These are phyloP conservation scores for Paraleonurus japonicus DNA, from an alignment of 257 asterid genomes.

Conservation along the genomic window DNA sequence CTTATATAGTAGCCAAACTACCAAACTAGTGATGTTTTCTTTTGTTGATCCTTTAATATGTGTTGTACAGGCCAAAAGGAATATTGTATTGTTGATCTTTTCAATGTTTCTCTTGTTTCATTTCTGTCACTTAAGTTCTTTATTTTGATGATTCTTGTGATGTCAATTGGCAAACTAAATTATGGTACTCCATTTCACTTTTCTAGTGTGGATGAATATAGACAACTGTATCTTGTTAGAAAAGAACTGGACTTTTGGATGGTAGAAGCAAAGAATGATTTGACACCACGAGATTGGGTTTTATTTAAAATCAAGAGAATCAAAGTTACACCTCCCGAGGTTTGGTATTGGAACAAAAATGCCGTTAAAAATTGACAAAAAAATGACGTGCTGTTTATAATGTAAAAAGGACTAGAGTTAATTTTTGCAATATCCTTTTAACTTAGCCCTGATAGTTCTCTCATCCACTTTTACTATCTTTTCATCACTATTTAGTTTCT, in stretches of 20 bases:
- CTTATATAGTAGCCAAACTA: not conserved
- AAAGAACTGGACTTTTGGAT: not conserved
- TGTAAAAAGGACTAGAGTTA: not conserved
- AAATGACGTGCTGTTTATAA: not conserved
- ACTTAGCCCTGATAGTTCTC: not conserved
- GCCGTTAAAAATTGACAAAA: not conserved
- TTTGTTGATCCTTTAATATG: not conserved
- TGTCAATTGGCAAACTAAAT: not conserved
- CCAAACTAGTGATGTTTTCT: conserved; percentile 2
- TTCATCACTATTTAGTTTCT: not conserved
- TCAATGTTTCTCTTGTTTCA: not conserved
- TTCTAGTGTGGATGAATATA: not conserved
- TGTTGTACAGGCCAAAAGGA: not conserved
- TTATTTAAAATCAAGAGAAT: not conserved
- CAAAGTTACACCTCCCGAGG: not conserved
- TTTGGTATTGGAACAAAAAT: not conserved
- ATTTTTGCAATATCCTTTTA: not conserved
- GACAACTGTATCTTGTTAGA: not conserved
- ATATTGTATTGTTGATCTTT: not conserved
- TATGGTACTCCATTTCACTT: not conserved
- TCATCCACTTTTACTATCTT: too few species aligned
- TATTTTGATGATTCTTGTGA: not conserved
- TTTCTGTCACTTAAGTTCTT: not conserved
- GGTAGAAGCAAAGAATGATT: not conserved
- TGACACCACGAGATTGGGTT: too few species aligned